A percentile compares a stretch with the other conserved stretches of the same genome.
These are phyloP conservation scores for Neoboletus brunneissimus DNA, from an alignment of 768 basidiomycete genomes.

Conservation along the genomic window DNA sequence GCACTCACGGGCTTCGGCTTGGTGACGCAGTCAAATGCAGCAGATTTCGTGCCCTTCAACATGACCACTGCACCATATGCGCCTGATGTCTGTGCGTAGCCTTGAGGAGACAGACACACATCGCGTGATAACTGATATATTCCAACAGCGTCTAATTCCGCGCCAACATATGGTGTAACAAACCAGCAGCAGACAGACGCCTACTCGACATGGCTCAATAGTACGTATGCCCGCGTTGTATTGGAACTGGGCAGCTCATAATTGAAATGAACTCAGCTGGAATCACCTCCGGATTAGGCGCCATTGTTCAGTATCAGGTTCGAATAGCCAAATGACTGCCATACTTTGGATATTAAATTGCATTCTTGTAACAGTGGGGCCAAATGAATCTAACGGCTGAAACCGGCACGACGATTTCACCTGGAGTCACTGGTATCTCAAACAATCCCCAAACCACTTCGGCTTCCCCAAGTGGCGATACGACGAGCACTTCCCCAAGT, in stretches of 20 bases:
- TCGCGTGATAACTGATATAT: slow-evolving; percentile 1
- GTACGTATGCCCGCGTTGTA: slow-evolving; percentile 30
- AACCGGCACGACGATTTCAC: slow-evolving; percentile 45
- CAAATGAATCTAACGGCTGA: slow-evolving; percentile 47
- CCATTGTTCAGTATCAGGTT: slow-evolving; percentile 32
- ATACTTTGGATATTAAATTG: slow-evolving; percentile 9
- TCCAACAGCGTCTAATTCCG: slow-evolving; percentile 15
- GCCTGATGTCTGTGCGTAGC: slow-evolving; percentile 28
- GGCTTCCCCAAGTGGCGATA: slow-evolving; percentile 28
- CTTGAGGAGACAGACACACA: not conserved
- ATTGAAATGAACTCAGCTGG: slow-evolving; percentile 33
- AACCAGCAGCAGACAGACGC: slow-evolving; percentile 50
- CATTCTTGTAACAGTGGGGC: slow-evolving; percentile 45
- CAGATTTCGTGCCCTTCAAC: slow-evolving; percentile 64
- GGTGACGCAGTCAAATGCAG: slow-evolving; percentile 52
- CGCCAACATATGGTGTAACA: slow-evolving; percentile 48
- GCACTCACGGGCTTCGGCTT: slow-evolving; percentile 58
- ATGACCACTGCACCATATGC: slow-evolving; percentile 42
- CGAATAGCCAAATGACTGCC: not conserved
- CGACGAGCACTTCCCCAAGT: slow-evolving; percentile 34
- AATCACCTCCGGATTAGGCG: slow-evolving; percentile 34
- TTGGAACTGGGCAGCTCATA: slow-evolving; percentile 2
- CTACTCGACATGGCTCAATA: slow-evolving; percentile 52
- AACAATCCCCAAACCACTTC: slow-evolving; percentile 33
- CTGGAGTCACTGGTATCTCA: slow-evolving; percentile 27